These are phyloP conservation scores for Apostasia shenzhenica DNA, from an alignment of 106 monocot genomes.

Conservation along the genomic window DNA sequence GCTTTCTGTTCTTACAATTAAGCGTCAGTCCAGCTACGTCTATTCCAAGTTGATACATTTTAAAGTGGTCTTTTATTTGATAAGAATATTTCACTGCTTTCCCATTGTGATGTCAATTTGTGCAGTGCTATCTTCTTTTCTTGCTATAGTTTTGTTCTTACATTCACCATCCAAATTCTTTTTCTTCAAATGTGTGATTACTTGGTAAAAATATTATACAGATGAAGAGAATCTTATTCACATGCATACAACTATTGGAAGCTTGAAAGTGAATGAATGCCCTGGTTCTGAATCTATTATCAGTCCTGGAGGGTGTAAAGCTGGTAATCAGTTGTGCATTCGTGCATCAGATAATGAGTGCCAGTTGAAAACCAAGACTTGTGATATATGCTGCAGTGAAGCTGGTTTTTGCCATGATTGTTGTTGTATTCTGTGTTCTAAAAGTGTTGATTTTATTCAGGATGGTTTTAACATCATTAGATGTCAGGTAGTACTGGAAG, in stretches of 20 bases:
- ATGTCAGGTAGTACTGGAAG: slow-evolving; percentile 50
- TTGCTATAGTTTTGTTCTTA: too few species aligned
- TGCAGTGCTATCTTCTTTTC: too few species aligned
- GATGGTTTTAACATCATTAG: slow-evolving; percentile 50
- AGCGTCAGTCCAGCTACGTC: too few species aligned
- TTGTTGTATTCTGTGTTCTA: slow-evolving; percentile 72
- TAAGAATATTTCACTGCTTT: too few species aligned
- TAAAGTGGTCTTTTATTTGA: too few species aligned
- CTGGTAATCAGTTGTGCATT: slow-evolving; percentile 52
- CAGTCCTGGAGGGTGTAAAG: slow-evolving; percentile 39
- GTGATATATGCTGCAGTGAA: slow-evolving; percentile 74
- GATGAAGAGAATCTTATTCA: too few species aligned
- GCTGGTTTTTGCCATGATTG: slow-evolving; percentile 70
- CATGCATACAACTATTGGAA: background rate
- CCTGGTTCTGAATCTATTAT: slow-evolving; percentile 9
- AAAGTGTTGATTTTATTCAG: slow-evolving; percentile 36
- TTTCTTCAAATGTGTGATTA: too few species aligned
- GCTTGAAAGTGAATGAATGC: slow-evolving; percentile 1
- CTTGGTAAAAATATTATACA: too few species aligned
- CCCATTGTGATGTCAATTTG: too few species aligned
- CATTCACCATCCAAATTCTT: too few species aligned
- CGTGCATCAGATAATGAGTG: slow-evolving; percentile 10
- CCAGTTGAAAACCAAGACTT: slow-evolving; percentile 23
- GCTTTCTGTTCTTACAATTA: too few species aligned
- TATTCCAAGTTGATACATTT: too few species aligned